Evolutionary conservation across 805 yeast genomes (phyloP).

Genomic region (Ogataea philodendri): DNA sequence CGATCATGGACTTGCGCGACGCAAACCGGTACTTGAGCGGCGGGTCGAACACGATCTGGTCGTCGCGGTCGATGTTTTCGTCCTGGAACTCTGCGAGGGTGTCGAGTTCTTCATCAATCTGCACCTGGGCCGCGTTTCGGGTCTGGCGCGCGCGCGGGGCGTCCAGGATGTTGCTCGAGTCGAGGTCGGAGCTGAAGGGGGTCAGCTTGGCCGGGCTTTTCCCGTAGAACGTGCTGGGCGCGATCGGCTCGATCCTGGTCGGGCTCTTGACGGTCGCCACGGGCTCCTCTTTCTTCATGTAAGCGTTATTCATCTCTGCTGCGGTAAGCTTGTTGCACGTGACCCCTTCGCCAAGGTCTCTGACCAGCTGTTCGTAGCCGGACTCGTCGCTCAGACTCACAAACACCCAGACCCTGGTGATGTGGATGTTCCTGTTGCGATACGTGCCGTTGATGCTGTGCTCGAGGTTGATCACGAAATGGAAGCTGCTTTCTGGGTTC

Average conservation of each 20-base stretch:
- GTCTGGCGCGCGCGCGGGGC: slow-evolving; percentile 9
- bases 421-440: slow-evolving; percentile 3
- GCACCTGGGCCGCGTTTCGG: background rate
- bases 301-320: slow-evolving; percentile 13
- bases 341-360: slow-evolving; percentile 1
- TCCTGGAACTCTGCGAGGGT: slow-evolving; percentile 25
- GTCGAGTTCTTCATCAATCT: slow-evolving; percentile 39
- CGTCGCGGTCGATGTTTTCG: slow-evolving; percentile 30
- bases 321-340: slow-evolving; percentile 12
- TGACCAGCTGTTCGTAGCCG: slow-evolving; percentile 6
- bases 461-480: slow-evolving; percentile 10
- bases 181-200: slow-evolving; percentile 10
- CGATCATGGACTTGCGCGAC: slow-evolving; percentile 52
- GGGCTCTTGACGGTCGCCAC: too few relatives aligned
- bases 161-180: slow-evolving; percentile 12
- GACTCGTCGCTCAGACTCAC: slow-evolving; percentile 7
- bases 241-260: too few relatives aligned
- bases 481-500: slow-evolving; percentile 10
- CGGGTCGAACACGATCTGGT: slow-evolving; percentile 33
- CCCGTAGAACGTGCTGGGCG: slow-evolving; percentile 16
- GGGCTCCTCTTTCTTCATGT: slow-evolving; percentile 8
- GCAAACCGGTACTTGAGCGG: slow-evolving; percentile 49
- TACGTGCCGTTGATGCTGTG: slow-evolving; percentile 7
- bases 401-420: slow-evolving; percentile 16
- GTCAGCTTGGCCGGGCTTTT: slow-evolving; percentile 3